These are phyloP conservation scores for Boletus huronensis DNA, from an alignment of 768 basidiomycete genomes.

Conservation along the genomic window DNA sequence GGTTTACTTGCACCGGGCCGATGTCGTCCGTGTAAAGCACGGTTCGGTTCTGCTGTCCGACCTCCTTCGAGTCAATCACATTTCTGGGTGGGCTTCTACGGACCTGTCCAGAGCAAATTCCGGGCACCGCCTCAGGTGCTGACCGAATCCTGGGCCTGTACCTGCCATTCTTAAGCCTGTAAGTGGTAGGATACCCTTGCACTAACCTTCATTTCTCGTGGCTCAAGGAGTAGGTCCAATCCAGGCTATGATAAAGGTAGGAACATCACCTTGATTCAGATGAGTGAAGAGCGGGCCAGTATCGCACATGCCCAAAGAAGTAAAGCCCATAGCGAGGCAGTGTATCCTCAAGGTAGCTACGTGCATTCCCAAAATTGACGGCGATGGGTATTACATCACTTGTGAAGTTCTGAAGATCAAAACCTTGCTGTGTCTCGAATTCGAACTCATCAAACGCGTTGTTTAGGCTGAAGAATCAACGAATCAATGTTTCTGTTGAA, in stretches of 20 bases:
- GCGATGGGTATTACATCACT: neutral
- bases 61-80: neutral
- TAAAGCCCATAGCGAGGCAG: conserved; percentile 5
- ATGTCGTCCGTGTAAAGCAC: neutral
- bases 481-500: neutral
- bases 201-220: neutral
- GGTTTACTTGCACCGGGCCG: neutral
- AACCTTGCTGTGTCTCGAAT: neutral
- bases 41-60: neutral
- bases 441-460: neutral
- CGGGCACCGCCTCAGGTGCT: neutral
- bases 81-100: neutral
- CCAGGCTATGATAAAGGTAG: neutral
- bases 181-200: neutral
- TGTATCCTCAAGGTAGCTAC: conserved; percentile 4
- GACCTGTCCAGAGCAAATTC: neutral
- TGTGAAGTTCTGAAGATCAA: neutral
- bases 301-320: conserved; percentile 1
- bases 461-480: neutral
- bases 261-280: neutral
- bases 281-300: neutral
- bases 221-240: neutral
- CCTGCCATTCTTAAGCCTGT: neutral
- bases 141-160: neutral
- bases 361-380: neutral